Evolutionary conservation across 306 rosid genomes (phyloP).

Genomic region (Prunus mira): DNA sequence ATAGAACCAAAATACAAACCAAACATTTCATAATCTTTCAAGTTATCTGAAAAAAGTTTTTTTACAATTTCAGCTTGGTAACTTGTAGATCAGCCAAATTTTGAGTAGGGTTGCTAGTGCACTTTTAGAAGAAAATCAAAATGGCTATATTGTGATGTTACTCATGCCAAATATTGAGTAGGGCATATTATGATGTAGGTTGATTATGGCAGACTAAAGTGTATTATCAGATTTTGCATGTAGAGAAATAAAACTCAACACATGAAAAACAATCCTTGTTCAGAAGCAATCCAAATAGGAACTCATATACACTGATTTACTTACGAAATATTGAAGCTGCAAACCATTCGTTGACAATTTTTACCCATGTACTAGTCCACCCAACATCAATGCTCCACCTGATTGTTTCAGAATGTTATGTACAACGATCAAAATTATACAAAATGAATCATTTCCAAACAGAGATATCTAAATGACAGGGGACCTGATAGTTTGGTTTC

Average conservation of each 20-base stretch:
- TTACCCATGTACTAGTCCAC: slow-evolving; percentile 91
- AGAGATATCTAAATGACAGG: neutral
- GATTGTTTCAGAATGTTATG: slow-evolving; percentile 16
- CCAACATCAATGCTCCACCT: slow-evolving; percentile 98
- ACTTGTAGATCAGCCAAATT: no score
- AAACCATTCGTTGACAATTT: slow-evolving; percentile 79
- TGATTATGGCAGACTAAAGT: no score
- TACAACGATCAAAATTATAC: neutral
- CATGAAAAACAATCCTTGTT: no score
- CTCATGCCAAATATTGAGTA: no score
- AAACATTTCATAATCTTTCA: neutral
- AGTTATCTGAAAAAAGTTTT: neutral
- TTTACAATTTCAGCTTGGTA: no score
- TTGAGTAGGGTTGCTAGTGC: no score
- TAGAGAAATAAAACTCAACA: neutral
- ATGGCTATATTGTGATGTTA: no score
- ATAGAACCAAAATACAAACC: no score
- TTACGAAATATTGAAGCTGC: slow-evolving; percentile 83
- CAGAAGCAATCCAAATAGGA: neutral
- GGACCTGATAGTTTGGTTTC: slow-evolving; percentile 1
- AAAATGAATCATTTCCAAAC: neutral
- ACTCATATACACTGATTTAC: slow-evolving; percentile 10
- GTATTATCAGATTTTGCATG: neutral
- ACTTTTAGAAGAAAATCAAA: no score
- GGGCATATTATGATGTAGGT: no score